These are phyloP conservation scores for Aristolochia contorta DNA, from an alignment of 164 flowering plant genomes.

Conservation along the genomic window DNA sequence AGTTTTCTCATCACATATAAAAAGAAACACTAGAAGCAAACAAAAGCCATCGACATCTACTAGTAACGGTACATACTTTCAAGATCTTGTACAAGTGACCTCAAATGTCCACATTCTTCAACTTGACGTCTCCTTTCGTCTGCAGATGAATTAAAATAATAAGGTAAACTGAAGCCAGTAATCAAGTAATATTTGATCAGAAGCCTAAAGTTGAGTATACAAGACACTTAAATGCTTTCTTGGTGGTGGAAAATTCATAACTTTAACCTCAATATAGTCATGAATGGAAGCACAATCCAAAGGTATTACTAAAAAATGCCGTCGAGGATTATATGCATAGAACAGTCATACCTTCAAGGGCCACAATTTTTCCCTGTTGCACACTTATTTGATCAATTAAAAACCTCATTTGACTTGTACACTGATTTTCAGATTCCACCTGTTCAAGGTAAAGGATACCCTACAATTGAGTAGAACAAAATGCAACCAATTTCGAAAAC, in stretches of 20 bases:
- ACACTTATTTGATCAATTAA: conserved; percentile 87
- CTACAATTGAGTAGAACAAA: not conserved
- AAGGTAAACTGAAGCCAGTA: too few species aligned
- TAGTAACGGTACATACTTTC: conserved; percentile 39
- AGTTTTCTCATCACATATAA: too few species aligned
- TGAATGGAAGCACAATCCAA: too few species aligned
- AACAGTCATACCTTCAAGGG: conserved; percentile 57
- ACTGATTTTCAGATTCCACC: conserved; percentile 73
- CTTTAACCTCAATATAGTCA: too few species aligned
- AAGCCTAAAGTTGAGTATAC: too few species aligned
- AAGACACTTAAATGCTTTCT: too few species aligned
- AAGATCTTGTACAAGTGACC: conserved; percentile 61
- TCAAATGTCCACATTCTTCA: conserved; percentile 52
- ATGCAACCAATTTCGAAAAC: not conserved
- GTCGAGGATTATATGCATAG: not conserved
- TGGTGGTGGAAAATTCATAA: too few species aligned
- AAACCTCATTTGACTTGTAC: conserved; percentile 60
- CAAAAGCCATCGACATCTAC: conserved; percentile 1
- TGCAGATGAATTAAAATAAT: conserved; percentile 15
- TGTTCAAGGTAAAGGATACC: conserved; percentile 17
- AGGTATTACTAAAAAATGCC: not conserved
- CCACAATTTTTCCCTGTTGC: conserved; percentile 64
- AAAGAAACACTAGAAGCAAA: too few species aligned
- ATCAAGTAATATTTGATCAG: too few species aligned
- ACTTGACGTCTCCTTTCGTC: conserved; percentile 47